phyloP scores from a whole-genome alignment of 1,284 basidiomycete species.

The Moniliella sp. region DNA sequence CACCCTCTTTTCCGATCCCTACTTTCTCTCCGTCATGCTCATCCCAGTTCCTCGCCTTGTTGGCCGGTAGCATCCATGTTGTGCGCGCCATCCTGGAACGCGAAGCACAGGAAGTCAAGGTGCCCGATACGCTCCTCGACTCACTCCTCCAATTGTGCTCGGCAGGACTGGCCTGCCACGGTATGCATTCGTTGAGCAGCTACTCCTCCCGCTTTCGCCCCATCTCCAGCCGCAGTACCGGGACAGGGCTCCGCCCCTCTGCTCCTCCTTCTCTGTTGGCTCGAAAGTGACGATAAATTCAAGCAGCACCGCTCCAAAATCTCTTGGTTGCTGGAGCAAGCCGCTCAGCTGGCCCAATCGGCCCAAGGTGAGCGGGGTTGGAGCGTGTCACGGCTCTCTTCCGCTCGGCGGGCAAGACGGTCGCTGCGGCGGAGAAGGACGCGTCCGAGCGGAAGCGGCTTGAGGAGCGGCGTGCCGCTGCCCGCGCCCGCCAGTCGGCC shows the following conservation, averaged over 20 bases:
- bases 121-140: slow-evolving; percentile 60
- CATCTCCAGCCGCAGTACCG: slow-evolving; percentile 42
- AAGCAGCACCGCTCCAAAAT: slow-evolving; percentile 15
- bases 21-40: too few relatives aligned
- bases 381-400: not conserved
- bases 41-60: too few relatives aligned
- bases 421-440: slow-evolving; percentile 1
- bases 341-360: slow-evolving; percentile 1
- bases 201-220: slow-evolving; percentile 24
- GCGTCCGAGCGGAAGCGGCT: slow-evolving; percentile 5
- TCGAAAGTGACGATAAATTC: slow-evolving; percentile 12
- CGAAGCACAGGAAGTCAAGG: slow-evolving; percentile 4
- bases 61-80: slow-evolving; percentile 5
- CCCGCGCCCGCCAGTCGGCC: slow-evolving; percentile 25
- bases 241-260: slow-evolving; percentile 44
- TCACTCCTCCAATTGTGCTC: slow-evolving; percentile 48
- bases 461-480: slow-evolving; percentile 17
- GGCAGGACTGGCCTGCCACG: slow-evolving; percentile 4
- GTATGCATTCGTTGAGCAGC: not conserved
- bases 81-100: slow-evolving; percentile 9
- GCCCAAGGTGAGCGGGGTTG: not conserved
- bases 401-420: not conserved
- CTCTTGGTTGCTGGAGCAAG: slow-evolving; percentile 15
- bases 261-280: slow-evolving; percentile 10
- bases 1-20: too few relatives aligned